A percentile compares a stretch with the other conserved stretches of the same genome.
These are phyloP conservation scores for Cyberlindnera saturnus DNA, from an alignment of 805 yeast genomes.

Conservation along the genomic window DNA sequence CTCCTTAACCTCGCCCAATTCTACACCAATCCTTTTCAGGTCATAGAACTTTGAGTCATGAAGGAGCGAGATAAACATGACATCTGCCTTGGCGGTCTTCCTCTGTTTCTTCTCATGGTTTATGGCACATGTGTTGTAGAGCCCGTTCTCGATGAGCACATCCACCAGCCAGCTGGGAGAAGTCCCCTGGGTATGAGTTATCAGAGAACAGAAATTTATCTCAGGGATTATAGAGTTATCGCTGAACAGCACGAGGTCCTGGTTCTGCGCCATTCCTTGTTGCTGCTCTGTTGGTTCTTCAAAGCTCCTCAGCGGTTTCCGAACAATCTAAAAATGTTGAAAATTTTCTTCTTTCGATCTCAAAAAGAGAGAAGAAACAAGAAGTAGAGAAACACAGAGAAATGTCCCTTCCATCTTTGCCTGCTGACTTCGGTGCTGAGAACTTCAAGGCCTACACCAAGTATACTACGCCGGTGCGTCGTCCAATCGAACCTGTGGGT, in stretches of 20 bases:
- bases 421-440: constrained; percentile 45
- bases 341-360: not conserved
- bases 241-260: constrained; percentile 48
- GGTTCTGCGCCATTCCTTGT: constrained; percentile 38
- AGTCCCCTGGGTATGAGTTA: constrained; percentile 45
- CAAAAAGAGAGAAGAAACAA: not conserved
- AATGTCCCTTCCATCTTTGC: constrained; percentile 46
- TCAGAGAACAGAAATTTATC: constrained; percentile 23
- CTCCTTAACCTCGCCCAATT: constrained; percentile 19
- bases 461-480: constrained; percentile 57
- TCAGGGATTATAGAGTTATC: constrained; percentile 41
- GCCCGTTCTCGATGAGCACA: constrained; percentile 45
- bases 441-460: constrained; percentile 45
- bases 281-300: not conserved
- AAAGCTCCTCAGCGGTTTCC: no score
- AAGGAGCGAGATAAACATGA: constrained; percentile 30
- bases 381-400: not conserved
- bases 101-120: constrained; percentile 14
- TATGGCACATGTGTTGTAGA: constrained; percentile 21
- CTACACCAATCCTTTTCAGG: constrained; percentile 38
- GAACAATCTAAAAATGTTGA: not conserved
- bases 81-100: constrained; percentile 18
- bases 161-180: constrained; percentile 59
- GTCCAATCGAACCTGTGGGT: constrained; percentile 95
- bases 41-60: constrained; percentile 28